Evolutionary conservation across 2,329 filamentous ascomycete species (phyloP).

Genomic region (Parascedosporium putredinis): DNA sequence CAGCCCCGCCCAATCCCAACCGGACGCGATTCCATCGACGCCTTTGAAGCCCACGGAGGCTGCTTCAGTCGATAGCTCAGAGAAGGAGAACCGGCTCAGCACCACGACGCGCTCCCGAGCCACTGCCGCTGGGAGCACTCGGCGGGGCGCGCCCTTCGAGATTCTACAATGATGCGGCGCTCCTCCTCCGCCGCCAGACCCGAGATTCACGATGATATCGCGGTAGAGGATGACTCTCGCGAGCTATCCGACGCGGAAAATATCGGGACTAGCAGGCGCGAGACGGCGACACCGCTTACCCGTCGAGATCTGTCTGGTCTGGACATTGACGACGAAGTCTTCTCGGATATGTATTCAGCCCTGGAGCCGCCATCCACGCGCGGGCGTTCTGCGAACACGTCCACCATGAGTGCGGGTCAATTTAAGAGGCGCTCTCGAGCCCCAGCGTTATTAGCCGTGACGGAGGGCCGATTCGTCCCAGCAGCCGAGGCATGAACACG

Average conservation of each 20-base stretch:
- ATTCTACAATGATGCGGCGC: conserved; percentile 15
- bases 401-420: conserved; percentile 34
- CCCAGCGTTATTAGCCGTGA: conserved; percentile 40
- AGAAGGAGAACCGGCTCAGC: conserved; percentile 7
- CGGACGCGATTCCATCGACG: conserved; percentile 13
- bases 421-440: conserved; percentile 36
- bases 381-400: conserved; percentile 31
- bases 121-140: not conserved
- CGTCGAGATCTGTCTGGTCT: conserved; percentile 35
- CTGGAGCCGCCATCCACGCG: conserved; percentile 26
- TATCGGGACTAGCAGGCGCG: conserved; percentile 17
- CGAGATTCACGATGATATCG: conserved; percentile 20
- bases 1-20: not conserved
- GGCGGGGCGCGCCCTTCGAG: conserved; percentile 1
- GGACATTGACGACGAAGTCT: conserved; percentile 37
- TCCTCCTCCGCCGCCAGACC: conserved; percentile 27
- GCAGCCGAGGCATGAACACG: conserved; percentile 37
- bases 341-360: conserved; percentile 27
- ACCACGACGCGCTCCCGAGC: conserved; percentile 18
- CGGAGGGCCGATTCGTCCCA: conserved; percentile 41
- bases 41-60: conserved; percentile 12
- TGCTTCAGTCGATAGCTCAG: conserved; percentile 12
- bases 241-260: not conserved
- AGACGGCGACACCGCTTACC: conserved; percentile 22
- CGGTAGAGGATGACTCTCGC: conserved; percentile 5